Evolutionary conservation across 1,139 yeast species (phyloP), one percentile per base, ranked within the genome.

Genomic region (Kodamaea arcana): DNA sequence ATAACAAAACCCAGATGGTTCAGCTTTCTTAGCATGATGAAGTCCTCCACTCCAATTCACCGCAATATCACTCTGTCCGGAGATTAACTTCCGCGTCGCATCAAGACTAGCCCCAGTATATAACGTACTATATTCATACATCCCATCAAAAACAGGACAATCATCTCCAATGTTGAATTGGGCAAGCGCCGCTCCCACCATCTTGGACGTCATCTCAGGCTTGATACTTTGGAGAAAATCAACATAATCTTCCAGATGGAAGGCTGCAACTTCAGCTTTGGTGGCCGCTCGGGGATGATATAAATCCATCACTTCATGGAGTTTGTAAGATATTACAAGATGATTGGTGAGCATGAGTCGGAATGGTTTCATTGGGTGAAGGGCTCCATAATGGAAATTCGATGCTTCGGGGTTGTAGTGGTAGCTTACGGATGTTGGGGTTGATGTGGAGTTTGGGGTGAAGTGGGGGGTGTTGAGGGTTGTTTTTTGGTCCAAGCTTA

Each of bases 301-400:
- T 23, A 90, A 58, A 52, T 92, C 97, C 97, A 92, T 87, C 46
- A 82, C 72, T 48, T 88, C 90, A 53, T 88, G 87, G 30, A 92
- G 64, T 41, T 87, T 87, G 60, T 92, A 92, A 4, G 85, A 79
- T 17, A 83, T 76, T 30, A 92, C 94, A 44, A 92, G 64, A 57
- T 88, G 97, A 60, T 92, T 97, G 0, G 98, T 92, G 14, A 92
- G 71, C 90, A 90, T 83, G 38, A 92, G 68, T 42, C 98, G 65
- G 58, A 92, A 87, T n/a, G 98, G 98, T 54, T 92, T 92, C 98
- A 92, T 92, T 10, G 98, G 98, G 60, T 92, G 98, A 41, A 80
- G 75, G 0, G 87, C 84, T 11, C 97, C 97, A 59, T 84, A 88
- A 52, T 87, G 97, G 58, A 81, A 87, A 48, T 79, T 75, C 4